These are phyloP conservation scores for Phyllachora maydis DNA, from an alignment of 2,329 filamentous ascomycete genomes.

Conservation along the genomic window DNA sequence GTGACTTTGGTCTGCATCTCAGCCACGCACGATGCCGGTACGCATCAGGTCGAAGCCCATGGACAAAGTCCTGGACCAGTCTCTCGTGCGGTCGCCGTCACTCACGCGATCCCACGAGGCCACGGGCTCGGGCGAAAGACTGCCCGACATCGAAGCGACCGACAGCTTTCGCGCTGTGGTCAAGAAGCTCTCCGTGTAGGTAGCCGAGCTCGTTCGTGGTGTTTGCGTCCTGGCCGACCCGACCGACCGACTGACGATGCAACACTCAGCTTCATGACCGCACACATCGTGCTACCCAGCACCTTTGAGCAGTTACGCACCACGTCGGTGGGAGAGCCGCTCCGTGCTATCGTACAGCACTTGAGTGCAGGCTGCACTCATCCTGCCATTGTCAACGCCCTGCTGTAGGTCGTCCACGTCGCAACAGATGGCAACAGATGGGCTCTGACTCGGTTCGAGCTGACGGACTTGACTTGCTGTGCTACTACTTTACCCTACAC, in stretches of 20 bases:
- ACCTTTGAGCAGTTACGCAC: slow-evolving; percentile 57
- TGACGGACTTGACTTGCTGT: too few relatives aligned
- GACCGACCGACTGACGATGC: slow-evolving; percentile 4
- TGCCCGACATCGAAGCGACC: slow-evolving; percentile 34
- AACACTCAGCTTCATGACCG: slow-evolving; percentile 42
- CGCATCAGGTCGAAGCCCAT: too few relatives aligned
- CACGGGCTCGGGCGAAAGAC: too few relatives aligned
- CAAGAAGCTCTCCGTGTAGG: slow-evolving; percentile 44
- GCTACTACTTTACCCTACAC: too few relatives aligned
- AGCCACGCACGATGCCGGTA: too few relatives aligned
- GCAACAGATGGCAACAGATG: too few relatives aligned
- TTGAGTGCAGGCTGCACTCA: slow-evolving; percentile 43
- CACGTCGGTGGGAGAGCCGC: slow-evolving; percentile 37
- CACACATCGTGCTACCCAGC: slow-evolving; percentile 40
- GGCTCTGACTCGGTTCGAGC: too few relatives aligned
- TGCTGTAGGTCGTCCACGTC: slow-evolving; percentile 49
- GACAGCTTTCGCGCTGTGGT: slow-evolving; percentile 44
- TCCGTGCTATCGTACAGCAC: slow-evolving; percentile 39
- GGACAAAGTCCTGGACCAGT: too few relatives aligned
- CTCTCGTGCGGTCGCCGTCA: too few relatives aligned
- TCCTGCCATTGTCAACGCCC: slow-evolving; percentile 48
- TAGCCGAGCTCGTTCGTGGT: slow-evolving; percentile 1
- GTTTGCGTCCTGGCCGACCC: slow-evolving; percentile 1
- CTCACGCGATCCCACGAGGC: too few relatives aligned
- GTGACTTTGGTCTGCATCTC: too few relatives aligned